These are phyloP conservation scores for Anaeramoeba flamelloides DNA, from an alignment of 78 protist species.

Conservation along the genomic window DNA sequence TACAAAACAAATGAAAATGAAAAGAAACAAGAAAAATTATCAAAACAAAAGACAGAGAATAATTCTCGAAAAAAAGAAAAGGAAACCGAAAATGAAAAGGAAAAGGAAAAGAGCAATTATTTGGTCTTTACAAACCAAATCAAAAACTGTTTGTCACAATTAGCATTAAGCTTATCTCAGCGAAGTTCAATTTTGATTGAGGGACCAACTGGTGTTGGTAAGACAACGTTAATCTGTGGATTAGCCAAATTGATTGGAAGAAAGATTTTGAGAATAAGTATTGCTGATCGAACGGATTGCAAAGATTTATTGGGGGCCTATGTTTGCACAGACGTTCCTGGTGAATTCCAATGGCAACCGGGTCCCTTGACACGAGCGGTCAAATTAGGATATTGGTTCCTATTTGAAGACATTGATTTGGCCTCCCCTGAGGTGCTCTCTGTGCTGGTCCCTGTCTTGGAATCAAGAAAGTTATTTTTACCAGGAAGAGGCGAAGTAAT, in stretches of 20 bases:
- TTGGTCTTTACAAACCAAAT: no score
- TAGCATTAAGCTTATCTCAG: constrained; percentile 46
- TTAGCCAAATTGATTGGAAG: constrained; percentile 42
- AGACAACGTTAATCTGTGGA: constrained; percentile 50
- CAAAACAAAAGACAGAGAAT: no score
- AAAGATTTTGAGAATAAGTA: constrained; percentile 42
- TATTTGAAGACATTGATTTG: constrained; percentile 81
- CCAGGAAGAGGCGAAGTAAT: constrained; percentile 50
- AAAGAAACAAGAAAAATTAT: no score
- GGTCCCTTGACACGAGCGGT: constrained; percentile 62
- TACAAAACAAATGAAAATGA: no score
- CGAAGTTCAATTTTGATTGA: constrained; percentile 49
- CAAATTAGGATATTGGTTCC: constrained; percentile 64
- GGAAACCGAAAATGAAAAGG: no score
- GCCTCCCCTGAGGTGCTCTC: constrained; percentile 72
- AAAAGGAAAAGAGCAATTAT: no score
- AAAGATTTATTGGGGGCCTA: constrained; percentile 77
- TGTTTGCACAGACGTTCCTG: constrained; percentile 64
- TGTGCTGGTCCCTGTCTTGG: constrained; percentile 59
- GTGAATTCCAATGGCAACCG: constrained; percentile 82
- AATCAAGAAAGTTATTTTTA: constrained; percentile 36
- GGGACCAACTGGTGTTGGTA: constrained; percentile 76
- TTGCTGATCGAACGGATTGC: constrained; percentile 76
- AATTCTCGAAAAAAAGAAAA: no score
- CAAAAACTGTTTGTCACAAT: not conserved